phyloP scores from a whole-genome alignment of 306 rosid species.

The Acacia melanoxylon region DNA sequence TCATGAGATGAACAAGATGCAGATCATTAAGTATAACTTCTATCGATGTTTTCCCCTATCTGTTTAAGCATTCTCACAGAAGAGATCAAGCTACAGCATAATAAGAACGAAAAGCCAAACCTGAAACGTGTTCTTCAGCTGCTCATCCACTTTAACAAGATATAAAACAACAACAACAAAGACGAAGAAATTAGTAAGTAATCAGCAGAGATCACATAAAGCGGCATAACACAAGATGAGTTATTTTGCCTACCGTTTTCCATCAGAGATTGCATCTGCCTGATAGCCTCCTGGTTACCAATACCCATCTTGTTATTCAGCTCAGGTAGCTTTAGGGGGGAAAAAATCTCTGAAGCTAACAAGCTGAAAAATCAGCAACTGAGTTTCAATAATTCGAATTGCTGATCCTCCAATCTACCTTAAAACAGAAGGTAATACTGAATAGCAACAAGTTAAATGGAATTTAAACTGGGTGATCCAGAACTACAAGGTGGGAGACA shows the following conservation, averaged over 20 bases:
- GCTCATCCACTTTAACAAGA: slow-evolving; percentile 66
- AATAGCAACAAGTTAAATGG: not conserved
- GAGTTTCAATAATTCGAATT: slow-evolving; percentile 22
- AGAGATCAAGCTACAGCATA: slow-evolving; percentile 31
- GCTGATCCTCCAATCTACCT: slow-evolving; percentile 23
- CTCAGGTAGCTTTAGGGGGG: slow-evolving; percentile 15
- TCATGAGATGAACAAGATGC: slow-evolving; percentile 1
- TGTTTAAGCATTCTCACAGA: not conserved
- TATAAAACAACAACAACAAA: not conserved
- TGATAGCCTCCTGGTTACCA: slow-evolving; percentile 70
- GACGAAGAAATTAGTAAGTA: not conserved
- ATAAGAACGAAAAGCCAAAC: slow-evolving; percentile 39
- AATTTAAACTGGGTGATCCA: not conserved
- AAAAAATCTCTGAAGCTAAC: slow-evolving; percentile 18
- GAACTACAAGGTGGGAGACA: not conserved
- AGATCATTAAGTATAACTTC: slow-evolving; percentile 30
- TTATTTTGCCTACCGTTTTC: slow-evolving; percentile 54
- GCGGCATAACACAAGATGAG: slow-evolving; percentile 21
- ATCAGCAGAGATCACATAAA: slow-evolving; percentile 33
- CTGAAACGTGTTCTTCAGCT: slow-evolving; percentile 69
- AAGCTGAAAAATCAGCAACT: slow-evolving; percentile 26
- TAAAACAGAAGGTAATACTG: not conserved
- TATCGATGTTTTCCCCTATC: not conserved
- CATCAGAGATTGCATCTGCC: slow-evolving; percentile 65
- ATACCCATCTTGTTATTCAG: slow-evolving; percentile 54